A percentile compares a stretch with the other conserved stretches of the same genome.
These are phyloP conservation scores for Vitis hybrid DNA, from an alignment of 177 flowering plant species.

Conservation along the genomic window DNA sequence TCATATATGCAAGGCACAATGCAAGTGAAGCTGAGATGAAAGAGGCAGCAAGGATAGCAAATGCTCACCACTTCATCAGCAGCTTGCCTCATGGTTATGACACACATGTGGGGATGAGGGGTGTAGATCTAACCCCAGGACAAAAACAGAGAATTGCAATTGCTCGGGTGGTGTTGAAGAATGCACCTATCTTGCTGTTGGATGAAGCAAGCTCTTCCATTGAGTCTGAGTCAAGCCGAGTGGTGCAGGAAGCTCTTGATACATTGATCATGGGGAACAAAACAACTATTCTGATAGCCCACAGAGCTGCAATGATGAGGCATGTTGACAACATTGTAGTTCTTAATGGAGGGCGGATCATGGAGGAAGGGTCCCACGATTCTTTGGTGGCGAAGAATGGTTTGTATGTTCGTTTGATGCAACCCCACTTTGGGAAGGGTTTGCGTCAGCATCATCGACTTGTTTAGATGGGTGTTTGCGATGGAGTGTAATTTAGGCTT, in stretches of 20 bases:
- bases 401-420: conserved; percentile 86
- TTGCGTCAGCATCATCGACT: conserved; percentile 73
- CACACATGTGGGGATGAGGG: conserved; percentile 98
- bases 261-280: conserved; percentile 96
- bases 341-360: conserved; percentile 88
- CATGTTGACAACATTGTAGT: conserved; percentile 98
- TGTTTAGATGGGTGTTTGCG: conserved; percentile 30
- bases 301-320: conserved; percentile 96
- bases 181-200: conserved; percentile 87
- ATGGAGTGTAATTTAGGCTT: conserved; percentile 15
- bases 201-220: conserved; percentile 97
- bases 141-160: conserved; percentile 98
- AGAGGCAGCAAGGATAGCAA: conserved; percentile 97
- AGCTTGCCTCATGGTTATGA: conserved; percentile 97
- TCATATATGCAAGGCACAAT: conserved; percentile 96
- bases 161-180: conserved; percentile 89
- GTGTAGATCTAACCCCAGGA: conserved; percentile 92
- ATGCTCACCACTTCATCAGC: conserved; percentile 98
- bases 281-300: conserved; percentile 97
- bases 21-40: conserved; percentile 96
- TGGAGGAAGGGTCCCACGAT: conserved; percentile 94
- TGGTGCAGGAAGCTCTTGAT: conserved; percentile 97
- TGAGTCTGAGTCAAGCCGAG: conserved; percentile 96
- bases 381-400: conserved; percentile 70
- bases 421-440: conserved; percentile 91